These are phyloP conservation scores for Dacryopinax primogenitus DNA, from an alignment of 768 basidiomycete genomes.

Conservation along the genomic window DNA sequence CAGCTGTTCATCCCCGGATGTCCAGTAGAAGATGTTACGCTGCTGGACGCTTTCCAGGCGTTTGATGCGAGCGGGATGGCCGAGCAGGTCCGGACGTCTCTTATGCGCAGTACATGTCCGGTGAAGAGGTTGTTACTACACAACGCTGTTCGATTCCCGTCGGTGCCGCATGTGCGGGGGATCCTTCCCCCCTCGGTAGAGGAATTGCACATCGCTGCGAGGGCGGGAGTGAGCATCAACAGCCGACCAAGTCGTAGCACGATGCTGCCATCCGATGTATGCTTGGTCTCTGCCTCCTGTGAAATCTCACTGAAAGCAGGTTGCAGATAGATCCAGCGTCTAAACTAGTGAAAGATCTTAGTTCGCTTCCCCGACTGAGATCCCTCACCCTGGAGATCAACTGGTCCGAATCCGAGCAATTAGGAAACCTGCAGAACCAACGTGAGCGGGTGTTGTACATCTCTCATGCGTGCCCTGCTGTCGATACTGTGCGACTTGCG, in stretches of 20 bases:
- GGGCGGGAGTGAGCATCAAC: background rate
- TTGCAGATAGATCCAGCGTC: background rate
- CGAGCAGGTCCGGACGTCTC: background rate
- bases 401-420: constrained; percentile 1
- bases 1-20: constrained; percentile 1
- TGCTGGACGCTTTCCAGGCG: background rate
- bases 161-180: background rate
- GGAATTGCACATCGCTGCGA: background rate
- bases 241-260: background rate
- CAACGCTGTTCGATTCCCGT: background rate
- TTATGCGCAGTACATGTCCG: background rate
- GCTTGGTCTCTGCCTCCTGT: background rate
- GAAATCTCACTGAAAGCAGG: background rate
- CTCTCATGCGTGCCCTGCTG: background rate
- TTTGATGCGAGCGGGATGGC: background rate
- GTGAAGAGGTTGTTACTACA: background rate
- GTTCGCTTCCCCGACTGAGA: background rate
- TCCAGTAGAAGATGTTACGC: background rate
- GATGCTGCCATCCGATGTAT: background rate
- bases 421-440: background rate
- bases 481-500: background rate
- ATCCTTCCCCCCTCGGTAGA: background rate
- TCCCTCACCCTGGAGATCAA: background rate
- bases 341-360: background rate
- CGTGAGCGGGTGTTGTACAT: background rate